Conservation (phyloP, 306 rosid genomes). For the Parietaria judaica region DNA sequence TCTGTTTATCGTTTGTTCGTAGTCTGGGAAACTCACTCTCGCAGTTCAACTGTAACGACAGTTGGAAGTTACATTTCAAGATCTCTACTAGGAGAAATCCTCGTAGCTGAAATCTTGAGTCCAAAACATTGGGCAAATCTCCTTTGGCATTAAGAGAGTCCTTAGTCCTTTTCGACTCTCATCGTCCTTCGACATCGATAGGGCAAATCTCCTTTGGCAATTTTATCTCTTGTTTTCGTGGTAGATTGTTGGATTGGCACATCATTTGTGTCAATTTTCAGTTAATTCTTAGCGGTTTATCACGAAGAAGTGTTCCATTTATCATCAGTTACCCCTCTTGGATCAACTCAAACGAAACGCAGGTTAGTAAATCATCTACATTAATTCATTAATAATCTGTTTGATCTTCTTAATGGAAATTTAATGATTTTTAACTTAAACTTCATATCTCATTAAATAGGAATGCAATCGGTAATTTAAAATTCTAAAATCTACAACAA, state of each 20-base stretch:
- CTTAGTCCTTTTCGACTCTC: slow-evolving; percentile 32
- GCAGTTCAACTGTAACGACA: slow-evolving; percentile 27
- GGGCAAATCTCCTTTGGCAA: slow-evolving; percentile 60
- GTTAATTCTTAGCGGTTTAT: slow-evolving; percentile 20
- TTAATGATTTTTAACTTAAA: slow-evolving; percentile 11
- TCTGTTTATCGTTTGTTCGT: slow-evolving; percentile 18
- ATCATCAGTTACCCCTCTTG: slow-evolving; percentile 17
- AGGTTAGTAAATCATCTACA: not conserved
- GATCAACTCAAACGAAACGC: slow-evolving; percentile 9
- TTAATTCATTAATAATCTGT: slow-evolving; percentile 10
- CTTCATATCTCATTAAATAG: slow-evolving; percentile 2
- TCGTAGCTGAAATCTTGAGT: slow-evolving; percentile 38
- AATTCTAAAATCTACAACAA: not conserved
- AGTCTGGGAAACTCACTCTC: slow-evolving; percentile 18
- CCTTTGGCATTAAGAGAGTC: slow-evolving; percentile 86
- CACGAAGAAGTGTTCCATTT: not conserved
- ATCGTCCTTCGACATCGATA: slow-evolving; percentile 18
- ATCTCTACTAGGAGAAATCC: slow-evolving; percentile 26
- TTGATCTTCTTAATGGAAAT: slow-evolving; percentile 9
- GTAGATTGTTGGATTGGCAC: slow-evolving; percentile 29
- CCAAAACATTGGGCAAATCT: slow-evolving; percentile 78
- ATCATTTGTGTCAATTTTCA: slow-evolving; percentile 28
- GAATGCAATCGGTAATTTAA: not conserved
- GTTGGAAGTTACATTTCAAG: slow-evolving; percentile 28
- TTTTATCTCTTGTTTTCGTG: slow-evolving; percentile 34